phyloP scores from a whole-genome alignment of 2,329 filamentous ascomycete genomes.

The Sclerotinia trifoliorum region DNA sequence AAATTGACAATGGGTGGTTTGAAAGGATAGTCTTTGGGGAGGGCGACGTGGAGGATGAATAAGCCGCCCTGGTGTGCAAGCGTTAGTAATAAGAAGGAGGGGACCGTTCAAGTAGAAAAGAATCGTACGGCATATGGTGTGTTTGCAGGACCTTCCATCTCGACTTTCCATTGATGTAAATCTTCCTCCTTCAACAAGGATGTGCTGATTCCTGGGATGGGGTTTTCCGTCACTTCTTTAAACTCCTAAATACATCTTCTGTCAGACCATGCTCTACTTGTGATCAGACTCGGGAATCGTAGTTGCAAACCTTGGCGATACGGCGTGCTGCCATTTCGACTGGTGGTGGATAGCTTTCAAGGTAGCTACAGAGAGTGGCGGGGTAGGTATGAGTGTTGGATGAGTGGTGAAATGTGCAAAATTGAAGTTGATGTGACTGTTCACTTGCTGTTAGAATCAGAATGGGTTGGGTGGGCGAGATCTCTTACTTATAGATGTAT shows the following conservation, averaged over 20 bases:
- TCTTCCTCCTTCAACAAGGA: conserved; percentile 60
- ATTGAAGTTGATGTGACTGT: not conserved
- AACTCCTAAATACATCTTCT: conserved; percentile 51
- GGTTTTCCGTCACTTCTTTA: conserved; percentile 53
- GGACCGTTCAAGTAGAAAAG: not conserved
- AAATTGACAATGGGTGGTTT: conserved; percentile 69
- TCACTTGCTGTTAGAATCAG: not conserved
- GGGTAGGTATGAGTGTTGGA: conserved; percentile 17
- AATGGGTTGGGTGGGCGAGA: not conserved
- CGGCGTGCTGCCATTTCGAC: conserved; percentile 37
- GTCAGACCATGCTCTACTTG: not conserved
- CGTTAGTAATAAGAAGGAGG: conserved; percentile 9
- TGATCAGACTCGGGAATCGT: not conserved
- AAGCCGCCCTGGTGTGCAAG: conserved; percentile 51
- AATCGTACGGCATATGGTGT: conserved; percentile 62
- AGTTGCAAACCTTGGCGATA: conserved; percentile 33
- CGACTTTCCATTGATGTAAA: conserved; percentile 66
- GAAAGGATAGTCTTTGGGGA: conserved; percentile 73
- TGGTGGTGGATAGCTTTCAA: conserved; percentile 18
- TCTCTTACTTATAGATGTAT: not conserved
- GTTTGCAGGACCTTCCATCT: conserved; percentile 63
- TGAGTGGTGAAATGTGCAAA: not conserved
- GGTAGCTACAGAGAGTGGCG: conserved; percentile 10
- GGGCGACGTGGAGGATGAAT: conserved; percentile 63
- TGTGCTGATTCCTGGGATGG: conserved; percentile 57